Evolutionary conservation across 2,329 filamentous ascomycete species (phyloP).

Genomic region (Parascedosporium putredinis): DNA sequence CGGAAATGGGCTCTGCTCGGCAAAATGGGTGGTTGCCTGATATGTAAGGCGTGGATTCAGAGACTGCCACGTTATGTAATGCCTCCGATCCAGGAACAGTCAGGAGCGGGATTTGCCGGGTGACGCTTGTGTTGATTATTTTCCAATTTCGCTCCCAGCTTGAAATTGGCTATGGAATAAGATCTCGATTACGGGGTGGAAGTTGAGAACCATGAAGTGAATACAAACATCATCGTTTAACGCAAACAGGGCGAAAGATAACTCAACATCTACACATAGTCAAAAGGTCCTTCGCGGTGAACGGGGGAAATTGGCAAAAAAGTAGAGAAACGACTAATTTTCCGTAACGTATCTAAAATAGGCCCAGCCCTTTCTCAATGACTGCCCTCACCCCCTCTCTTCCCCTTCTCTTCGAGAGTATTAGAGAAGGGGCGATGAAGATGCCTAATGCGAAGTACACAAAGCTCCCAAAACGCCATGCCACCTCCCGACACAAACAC

Average conservation of each 20-base stretch:
- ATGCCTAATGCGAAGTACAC: neutral
- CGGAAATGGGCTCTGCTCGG: slow-evolving; percentile 6
- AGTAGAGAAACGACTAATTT: too few relatives aligned
- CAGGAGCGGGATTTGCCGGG: neutral
- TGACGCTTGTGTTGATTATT: neutral
- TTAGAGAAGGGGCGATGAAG: neutral
- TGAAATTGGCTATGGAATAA: neutral
- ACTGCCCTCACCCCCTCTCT: too few relatives aligned
- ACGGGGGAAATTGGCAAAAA: too few relatives aligned
- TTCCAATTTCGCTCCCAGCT: neutral
- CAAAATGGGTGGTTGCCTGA: slow-evolving; percentile 7
- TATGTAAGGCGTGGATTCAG: neutral
- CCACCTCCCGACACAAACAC: neutral
- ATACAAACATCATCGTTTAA: too few relatives aligned
- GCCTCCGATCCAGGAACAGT: neutral
- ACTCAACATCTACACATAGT: too few relatives aligned
- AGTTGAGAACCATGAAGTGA: too few relatives aligned
- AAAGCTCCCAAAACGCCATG: slow-evolving; percentile 5
- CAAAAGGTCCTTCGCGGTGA: too few relatives aligned
- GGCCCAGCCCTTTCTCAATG: too few relatives aligned
- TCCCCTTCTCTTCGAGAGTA: neutral
- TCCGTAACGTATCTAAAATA: too few relatives aligned
- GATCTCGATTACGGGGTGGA: neutral
- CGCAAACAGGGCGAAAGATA: too few relatives aligned
- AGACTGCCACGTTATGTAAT: neutral